Conservation (phyloP, 2,329 filamentous ascomycete species). For the Sporothrix brunneoviolacea region DNA sequence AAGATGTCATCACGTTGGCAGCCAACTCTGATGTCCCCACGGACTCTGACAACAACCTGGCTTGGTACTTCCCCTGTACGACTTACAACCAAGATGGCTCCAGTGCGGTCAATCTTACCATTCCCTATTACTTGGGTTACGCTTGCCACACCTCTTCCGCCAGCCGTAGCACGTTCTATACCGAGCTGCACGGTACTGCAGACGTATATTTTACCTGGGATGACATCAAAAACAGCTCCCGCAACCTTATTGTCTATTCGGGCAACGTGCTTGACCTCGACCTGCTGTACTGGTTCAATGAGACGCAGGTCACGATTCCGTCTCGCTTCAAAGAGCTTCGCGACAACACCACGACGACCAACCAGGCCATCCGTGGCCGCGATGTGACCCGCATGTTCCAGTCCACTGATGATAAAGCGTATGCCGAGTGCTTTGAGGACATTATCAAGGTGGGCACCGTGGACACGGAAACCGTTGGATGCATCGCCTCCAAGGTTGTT, state of each 20-base stretch:
- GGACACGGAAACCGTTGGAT: constrained; percentile 92
- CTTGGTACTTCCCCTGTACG: constrained; percentile 95
- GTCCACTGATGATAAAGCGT: constrained; percentile 66
- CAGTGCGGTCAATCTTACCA: constrained; percentile 64
- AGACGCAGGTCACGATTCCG: constrained; percentile 68
- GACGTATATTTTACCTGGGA: constrained; percentile 97
- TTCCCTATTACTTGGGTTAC: constrained; percentile 75
- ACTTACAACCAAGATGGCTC: constrained; percentile 93
- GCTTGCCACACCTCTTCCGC: constrained; percentile 72
- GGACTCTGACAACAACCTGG: constrained; percentile 64
- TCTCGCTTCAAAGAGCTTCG: constrained; percentile 72
- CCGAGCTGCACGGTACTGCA: constrained; percentile 57
- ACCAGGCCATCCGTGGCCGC: constrained; percentile 64
- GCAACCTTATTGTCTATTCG: constrained; percentile 91
- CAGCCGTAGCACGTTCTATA: constrained; percentile 70
- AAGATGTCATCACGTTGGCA: constrained; percentile 72
- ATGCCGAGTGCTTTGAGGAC: constrained; percentile 82
- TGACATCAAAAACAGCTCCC: constrained; percentile 79
- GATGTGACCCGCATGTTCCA: constrained; percentile 89
- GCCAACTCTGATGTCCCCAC: constrained; percentile 71
- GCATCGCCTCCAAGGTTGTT: constrained; percentile 95
- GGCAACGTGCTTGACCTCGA: constrained; percentile 88
- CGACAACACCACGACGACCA: constrained; percentile 53
- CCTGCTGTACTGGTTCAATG: constrained; percentile 85
- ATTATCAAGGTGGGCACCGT: constrained; percentile 95